Base-by-base conservation (phyloP, 2,329 filamentous ascomycete species). In the Cladosporium sp. region DNA sequence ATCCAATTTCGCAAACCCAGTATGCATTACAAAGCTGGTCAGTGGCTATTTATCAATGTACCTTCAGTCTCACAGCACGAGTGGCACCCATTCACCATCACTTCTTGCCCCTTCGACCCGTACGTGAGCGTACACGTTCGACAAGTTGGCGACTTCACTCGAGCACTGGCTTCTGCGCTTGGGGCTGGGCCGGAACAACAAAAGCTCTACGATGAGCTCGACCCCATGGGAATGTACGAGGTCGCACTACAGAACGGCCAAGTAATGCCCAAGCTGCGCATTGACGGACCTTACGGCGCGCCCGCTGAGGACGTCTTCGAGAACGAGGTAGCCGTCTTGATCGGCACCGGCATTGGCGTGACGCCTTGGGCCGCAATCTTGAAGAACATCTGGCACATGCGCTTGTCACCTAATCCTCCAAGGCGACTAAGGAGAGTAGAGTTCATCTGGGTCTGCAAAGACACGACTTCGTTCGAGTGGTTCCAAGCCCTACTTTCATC, bases 21-120 rank as follows among this genome's bases (percentile, higher is more conserved):
- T 52, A 95, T 99, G 86, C 89, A 84, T 65, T 99, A 99, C 82
- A 97, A 96, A 80, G 87, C 93, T 12, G 93, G 93, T 27, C 93
- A 99, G 73, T 99, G 92, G 91, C 83, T 97, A 32, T 97, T 97
- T 77, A 79, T 99, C 53, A 92, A 97, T 69, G 85, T 95, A 19
- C 93, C 93, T 0, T 85, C 88, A 6, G 83, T 99, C 48, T 96
- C 89, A 57, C 82, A 79, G 61, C 85, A 89, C 65, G 90, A 99
- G 74, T 99, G 93, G 93, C 93, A 99, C 72, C 93, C 93, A 1
- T 99, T 97, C 68, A 99, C 93, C 64, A 97, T 99, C 70, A 99
- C 93, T 2, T 97, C 93, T 8, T 99, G 93, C 71, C 93, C 93
- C 4, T 93, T 89, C 65, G 93, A 99, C 63, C 88, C 89, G 1